These are phyloP conservation scores for Gloeopeniophorella convolvens DNA, from an alignment of 768 basidiomycete genomes.

Conservation along the genomic window DNA sequence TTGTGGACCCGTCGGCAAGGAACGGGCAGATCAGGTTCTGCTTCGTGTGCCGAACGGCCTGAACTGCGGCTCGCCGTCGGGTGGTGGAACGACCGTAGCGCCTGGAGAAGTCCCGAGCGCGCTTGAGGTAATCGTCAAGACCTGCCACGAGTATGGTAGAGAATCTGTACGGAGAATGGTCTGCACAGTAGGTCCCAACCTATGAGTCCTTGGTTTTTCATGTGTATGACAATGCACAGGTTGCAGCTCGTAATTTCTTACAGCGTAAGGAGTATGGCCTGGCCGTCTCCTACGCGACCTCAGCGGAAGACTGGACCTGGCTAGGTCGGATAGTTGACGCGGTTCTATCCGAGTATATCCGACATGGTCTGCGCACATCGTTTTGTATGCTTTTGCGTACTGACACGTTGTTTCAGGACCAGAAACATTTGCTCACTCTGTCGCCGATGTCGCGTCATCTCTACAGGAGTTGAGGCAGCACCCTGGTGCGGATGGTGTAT, in stretches of 20 bases:
- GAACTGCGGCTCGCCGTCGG: constrained; percentile 22
- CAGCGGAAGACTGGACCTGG: constrained; percentile 78
- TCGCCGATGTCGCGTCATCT: constrained; percentile 65
- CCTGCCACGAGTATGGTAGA: constrained; percentile 65
- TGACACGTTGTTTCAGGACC: constrained; percentile 43
- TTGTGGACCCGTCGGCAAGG: constrained; percentile 67
- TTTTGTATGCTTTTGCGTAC: constrained; percentile 8
- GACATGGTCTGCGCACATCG: constrained; percentile 40
- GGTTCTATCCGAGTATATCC: constrained; percentile 75
- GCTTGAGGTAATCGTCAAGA: constrained; percentile 60
- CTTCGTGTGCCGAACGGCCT: constrained; percentile 59
- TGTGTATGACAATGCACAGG: constrained; percentile 34
- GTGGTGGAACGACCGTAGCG: constrained; percentile 32
- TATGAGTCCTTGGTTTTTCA: not conserved
- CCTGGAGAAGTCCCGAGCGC: constrained; percentile 55
- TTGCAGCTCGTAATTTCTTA: constrained; percentile 65
- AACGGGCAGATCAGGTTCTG: constrained; percentile 67
- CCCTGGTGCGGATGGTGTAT: constrained; percentile 47
- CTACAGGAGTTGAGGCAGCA: constrained; percentile 53
- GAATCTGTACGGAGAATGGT: constrained; percentile 70
- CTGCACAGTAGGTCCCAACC: constrained; percentile 51
- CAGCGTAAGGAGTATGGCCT: constrained; percentile 68
- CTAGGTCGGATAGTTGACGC: constrained; percentile 74
- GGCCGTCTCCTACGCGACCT: constrained; percentile 77
- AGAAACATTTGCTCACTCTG: constrained; percentile 51